These are phyloP conservation scores for Parmelia sp. DNA, from an alignment of 495 filamentous ascomycete genomes.

Conservation along the genomic window DNA sequence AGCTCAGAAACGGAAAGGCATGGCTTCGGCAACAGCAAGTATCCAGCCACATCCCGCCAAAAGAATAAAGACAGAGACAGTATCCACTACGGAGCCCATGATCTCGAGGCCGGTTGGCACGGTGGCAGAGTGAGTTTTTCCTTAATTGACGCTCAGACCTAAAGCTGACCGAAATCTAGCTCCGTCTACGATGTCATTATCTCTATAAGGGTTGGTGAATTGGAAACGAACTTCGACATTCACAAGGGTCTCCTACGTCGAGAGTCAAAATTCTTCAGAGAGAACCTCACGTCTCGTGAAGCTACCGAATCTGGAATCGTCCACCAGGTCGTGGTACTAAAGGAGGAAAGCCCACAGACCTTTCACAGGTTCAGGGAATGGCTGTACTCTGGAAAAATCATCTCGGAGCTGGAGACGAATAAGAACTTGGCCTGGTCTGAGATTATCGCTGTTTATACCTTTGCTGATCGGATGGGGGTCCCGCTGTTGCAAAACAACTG, in stretches of 20 bases:
- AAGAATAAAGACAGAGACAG: background rate
- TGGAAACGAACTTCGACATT: background rate
- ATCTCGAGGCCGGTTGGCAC: background rate
- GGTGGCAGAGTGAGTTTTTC: background rate
- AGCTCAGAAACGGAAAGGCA: background rate
- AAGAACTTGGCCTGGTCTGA: background rate
- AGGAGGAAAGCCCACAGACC: background rate
- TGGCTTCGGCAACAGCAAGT: background rate
- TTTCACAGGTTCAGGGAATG: conserved; percentile 14
- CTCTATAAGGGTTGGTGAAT: background rate
- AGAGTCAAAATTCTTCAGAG: background rate
- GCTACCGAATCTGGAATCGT: background rate
- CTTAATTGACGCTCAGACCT: no score
- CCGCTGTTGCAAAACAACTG: conserved; percentile 6
- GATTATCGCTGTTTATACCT: conserved; percentile 14
- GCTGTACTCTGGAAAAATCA: conserved; percentile 7
- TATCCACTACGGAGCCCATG: background rate
- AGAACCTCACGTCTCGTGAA: background rate
- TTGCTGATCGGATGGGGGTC: conserved; percentile 3
- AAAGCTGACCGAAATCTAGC: background rate
- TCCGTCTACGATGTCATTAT: conserved; percentile 6
- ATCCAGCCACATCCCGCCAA: background rate
- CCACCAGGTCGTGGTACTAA: background rate
- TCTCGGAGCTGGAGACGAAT: background rate
- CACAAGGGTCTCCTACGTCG: conserved; percentile 4